Percentiles rank a stretch among this genome's conserved stretches.
phyloP scores from a whole-genome alignment of 495 filamentous ascomycete genomes.

The Pyrenula aspistea region DNA sequence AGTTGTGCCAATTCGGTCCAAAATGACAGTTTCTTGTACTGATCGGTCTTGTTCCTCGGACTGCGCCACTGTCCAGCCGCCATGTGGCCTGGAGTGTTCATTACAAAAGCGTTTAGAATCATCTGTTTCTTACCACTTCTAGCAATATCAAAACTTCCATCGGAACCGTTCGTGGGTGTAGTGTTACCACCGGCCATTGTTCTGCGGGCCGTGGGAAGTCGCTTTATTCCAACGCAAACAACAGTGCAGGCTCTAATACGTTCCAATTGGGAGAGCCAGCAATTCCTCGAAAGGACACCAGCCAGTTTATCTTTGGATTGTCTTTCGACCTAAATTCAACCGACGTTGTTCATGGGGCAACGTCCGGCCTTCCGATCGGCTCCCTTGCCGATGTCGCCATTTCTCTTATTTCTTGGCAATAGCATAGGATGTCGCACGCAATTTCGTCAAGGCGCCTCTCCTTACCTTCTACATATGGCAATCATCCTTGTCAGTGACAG shows the following conservation, averaged over 20 bases:
- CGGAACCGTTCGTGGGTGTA: neutral
- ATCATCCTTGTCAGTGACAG: neutral
- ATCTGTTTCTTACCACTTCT: slow-evolving; percentile 38
- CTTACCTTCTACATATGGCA: neutral
- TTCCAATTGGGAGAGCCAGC: neutral
- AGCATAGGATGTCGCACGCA: neutral
- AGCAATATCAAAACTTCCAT: neutral
- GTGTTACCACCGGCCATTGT: neutral
- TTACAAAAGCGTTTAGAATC: slow-evolving; percentile 54
- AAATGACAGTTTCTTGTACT: slow-evolving; percentile 39
- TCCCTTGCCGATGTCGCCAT: neutral
- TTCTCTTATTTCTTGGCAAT: neutral
- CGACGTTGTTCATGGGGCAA: neutral
- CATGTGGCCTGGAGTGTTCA: slow-evolving; percentile 50
- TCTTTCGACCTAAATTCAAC: neutral
- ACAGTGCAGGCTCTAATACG: neutral
- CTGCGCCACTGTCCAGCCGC: slow-evolving; percentile 52
- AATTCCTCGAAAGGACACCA: neutral
- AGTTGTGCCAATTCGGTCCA: slow-evolving; percentile 46
- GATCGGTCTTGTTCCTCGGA: slow-evolving; percentile 37
- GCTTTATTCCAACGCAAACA: neutral
- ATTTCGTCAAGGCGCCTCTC: neutral
- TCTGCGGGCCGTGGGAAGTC: neutral
- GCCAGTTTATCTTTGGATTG: neutral
- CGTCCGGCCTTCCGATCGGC: too few relatives aligned